Percentiles rank a stretch among this genome's conserved stretches.
Conservation (phyloP, 73 alveolate genomes). For the Paramecium tetraurelia region DNA sequence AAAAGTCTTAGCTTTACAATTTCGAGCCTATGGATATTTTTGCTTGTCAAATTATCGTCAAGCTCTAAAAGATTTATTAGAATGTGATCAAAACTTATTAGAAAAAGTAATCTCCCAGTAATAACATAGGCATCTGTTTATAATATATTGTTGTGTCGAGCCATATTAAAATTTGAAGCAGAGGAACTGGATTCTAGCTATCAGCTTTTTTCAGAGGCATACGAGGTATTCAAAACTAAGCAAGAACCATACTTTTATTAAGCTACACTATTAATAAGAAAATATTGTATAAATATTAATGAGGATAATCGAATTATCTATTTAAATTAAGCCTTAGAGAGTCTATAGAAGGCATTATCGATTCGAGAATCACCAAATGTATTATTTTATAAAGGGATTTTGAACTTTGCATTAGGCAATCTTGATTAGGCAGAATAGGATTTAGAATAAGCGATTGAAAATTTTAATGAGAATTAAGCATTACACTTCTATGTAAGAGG, state of each 20-base stretch:
- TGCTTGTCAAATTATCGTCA: slow-evolving; percentile 67
- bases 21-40: slow-evolving; percentile 83
- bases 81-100: not conserved
- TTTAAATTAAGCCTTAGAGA: slow-evolving; percentile 17
- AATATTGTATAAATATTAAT: not conserved
- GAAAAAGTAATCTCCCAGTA: not conserved
- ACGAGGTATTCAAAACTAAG: slow-evolving; percentile 42
- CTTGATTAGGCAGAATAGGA: not conserved
- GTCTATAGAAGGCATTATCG: not conserved
- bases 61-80: slow-evolving; percentile 61
- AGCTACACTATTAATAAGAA: slow-evolving; percentile 36
- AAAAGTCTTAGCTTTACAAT: slow-evolving; percentile 60
- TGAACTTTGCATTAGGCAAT: slow-evolving; percentile 28
- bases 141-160: slow-evolving; percentile 65
- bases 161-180: slow-evolving; percentile 19
- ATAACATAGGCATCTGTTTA: slow-evolving; percentile 50
- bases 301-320: not conserved
- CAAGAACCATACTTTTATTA: slow-evolving; percentile 40
- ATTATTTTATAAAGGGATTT: slow-evolving; percentile 5
- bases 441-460: slow-evolving; percentile 47
- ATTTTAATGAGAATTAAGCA: slow-evolving; percentile 49
- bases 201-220: slow-evolving; percentile 28
- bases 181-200: slow-evolving; percentile 3
- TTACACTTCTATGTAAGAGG: slow-evolving; percentile 52
- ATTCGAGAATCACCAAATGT: not conserved